Conservation (phyloP, 306 rosid species). For the Pachyrhizus erosus region DNA sequence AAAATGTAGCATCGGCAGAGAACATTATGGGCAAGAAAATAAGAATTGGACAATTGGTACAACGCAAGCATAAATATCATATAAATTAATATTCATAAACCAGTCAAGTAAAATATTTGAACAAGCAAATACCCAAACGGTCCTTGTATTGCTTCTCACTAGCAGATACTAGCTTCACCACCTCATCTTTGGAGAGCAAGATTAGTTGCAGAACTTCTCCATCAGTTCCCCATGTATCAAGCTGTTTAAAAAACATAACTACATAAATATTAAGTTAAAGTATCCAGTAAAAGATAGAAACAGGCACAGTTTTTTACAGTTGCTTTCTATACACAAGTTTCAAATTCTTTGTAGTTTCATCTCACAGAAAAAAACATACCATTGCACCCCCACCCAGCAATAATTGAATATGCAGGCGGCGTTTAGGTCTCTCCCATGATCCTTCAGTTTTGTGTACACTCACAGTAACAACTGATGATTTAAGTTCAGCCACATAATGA, state of each 20-base stretch:
- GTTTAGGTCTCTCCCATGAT: conserved; percentile 79
- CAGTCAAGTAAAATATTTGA: conserved; percentile 16
- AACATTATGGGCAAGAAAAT: conserved; percentile 38
- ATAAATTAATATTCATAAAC: conserved; percentile 5
- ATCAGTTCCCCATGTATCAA: conserved; percentile 81
- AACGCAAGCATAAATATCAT: conserved; percentile 3
- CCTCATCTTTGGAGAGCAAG: conserved; percentile 77
- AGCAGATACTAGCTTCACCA: conserved; percentile 62
- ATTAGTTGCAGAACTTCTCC: conserved; percentile 75
- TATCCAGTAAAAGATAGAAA: conserved; percentile 18
- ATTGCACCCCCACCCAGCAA: conserved; percentile 87
- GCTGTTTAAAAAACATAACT: conserved; percentile 51
- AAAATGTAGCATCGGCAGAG: conserved; percentile 6
- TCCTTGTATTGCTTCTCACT: conserved; percentile 63
- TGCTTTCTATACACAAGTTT: conserved; percentile 16
- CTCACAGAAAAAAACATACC: conserved; percentile 58
- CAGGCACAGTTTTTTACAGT: conserved; percentile 5
- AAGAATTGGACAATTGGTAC: not conserved
- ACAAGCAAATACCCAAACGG: conserved; percentile 59
- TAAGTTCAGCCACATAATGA: conserved; percentile 76
- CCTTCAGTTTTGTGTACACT: conserved; percentile 75
- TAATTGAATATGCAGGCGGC: conserved; percentile 72
- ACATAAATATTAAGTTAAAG: conserved; percentile 23
- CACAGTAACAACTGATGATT: conserved; percentile 69
- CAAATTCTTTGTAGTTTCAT: conserved; percentile 34